Conservation (phyloP, 352 stramenopile genomes). For the Phytophthora pisi region DNA sequence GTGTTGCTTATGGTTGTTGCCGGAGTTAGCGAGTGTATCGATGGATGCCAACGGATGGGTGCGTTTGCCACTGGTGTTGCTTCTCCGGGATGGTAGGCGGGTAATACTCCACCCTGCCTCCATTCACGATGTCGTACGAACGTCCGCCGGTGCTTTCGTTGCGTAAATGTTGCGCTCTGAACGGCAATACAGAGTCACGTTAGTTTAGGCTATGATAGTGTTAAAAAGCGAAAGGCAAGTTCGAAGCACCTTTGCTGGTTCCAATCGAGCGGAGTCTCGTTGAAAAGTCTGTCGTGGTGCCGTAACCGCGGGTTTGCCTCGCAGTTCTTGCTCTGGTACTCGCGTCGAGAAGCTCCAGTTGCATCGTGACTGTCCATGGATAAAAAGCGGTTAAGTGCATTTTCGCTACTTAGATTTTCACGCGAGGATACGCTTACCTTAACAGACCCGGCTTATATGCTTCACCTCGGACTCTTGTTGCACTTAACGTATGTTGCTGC, state of each 20-base stretch:
- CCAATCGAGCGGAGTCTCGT: conserved; percentile 62
- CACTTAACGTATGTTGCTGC: conserved; percentile 2
- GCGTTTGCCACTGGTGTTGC: conserved; percentile 60
- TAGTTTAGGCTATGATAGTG: background rate
- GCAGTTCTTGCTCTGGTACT: conserved; percentile 65
- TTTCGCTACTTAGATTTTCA: background rate
- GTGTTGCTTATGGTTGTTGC: background rate
- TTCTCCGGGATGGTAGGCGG: conserved; percentile 74
- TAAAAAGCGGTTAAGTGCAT: background rate
- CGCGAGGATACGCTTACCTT: conserved; percentile 20
- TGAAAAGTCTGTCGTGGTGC: conserved; percentile 73
- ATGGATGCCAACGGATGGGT: conserved; percentile 72
- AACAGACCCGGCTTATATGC: conserved; percentile 56
- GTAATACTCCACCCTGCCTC: conserved; percentile 56
- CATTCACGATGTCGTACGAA: conserved; percentile 74
- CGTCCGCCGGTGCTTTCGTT: conserved; percentile 70
- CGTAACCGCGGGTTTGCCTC: conserved; percentile 49
- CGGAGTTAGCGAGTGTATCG: conserved; percentile 59
- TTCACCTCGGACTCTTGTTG: conserved; percentile 40
- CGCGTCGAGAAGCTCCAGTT: conserved; percentile 36
- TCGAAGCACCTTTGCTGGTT: conserved; percentile 51
- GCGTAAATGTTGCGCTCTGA: conserved; percentile 72
- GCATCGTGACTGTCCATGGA: conserved; percentile 39
- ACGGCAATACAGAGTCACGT: background rate
- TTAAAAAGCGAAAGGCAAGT: background rate